These are phyloP conservation scores for Malassezia japonica DNA, from an alignment of 1,284 basidiomycete genomes.

Conservation along the genomic window DNA sequence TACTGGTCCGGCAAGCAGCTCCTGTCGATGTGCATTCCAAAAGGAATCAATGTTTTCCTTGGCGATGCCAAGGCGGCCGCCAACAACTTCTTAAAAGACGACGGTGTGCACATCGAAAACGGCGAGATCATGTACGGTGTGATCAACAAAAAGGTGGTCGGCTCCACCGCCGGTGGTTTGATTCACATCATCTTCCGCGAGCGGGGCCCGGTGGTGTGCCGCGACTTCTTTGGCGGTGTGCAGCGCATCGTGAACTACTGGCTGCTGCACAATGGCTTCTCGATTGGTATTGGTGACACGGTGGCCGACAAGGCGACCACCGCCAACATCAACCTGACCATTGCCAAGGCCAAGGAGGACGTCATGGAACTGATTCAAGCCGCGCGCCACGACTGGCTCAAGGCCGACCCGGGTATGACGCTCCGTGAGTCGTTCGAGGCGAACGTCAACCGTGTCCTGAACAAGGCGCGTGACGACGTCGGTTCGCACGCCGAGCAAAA, in stretches of 20 bases:
- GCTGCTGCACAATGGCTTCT: conserved; percentile 98
- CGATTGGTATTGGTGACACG: conserved; percentile 96
- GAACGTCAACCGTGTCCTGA: conserved; percentile 78
- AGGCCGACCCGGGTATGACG: conserved; percentile 73
- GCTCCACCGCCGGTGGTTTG: conserved; percentile 76
- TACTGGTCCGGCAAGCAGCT: conserved; percentile 98
- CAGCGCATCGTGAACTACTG: conserved; percentile 96
- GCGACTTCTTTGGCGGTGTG: conserved; percentile 81
- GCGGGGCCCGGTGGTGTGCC: conserved; percentile 86
- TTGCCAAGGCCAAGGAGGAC: conserved; percentile 63
- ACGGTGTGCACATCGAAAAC: conserved; percentile 92
- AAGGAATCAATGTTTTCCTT: conserved; percentile 77
- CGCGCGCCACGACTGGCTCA: conserved; percentile 42
- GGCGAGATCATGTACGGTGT: conserved; percentile 92
- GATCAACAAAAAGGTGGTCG: conserved; percentile 96
- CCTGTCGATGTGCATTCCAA: conserved; percentile 81
- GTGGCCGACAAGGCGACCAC: conserved; percentile 86
- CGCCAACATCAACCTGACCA: conserved; percentile 68
- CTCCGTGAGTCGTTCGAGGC: conserved; percentile 97
- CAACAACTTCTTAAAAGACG: conserved; percentile 55
- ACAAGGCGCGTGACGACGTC: conserved; percentile 87
- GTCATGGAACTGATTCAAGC: conserved; percentile 43
- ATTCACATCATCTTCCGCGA: conserved; percentile 97
- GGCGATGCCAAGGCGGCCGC: conserved; percentile 35
- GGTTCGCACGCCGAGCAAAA: conserved; percentile 91